Conservation (phyloP, 176 grass and related monocot genomes). For the Oryza nivara region DNA sequence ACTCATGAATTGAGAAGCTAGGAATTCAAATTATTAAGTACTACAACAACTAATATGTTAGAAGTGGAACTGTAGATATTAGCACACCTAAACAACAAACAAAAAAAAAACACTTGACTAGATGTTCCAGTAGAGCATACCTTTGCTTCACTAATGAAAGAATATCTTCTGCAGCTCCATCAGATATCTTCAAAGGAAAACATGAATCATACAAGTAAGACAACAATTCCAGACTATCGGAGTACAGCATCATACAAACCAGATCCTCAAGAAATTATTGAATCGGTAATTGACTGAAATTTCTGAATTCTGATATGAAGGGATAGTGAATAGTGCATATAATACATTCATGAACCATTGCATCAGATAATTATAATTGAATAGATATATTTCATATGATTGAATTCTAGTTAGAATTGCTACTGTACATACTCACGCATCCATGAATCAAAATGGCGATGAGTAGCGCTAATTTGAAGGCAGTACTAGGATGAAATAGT, state of each 20-base stretch:
- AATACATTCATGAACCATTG: constrained; percentile 38
- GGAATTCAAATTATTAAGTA: constrained; percentile 7
- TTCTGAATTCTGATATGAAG: constrained; percentile 16
- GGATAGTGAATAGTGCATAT: neutral
- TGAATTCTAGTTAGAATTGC: neutral
- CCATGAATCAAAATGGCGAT: neutral
- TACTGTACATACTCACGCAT: neutral
- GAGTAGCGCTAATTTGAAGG: neutral
- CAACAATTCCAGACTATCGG: constrained; percentile 20
- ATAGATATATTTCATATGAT: constrained; percentile 9
- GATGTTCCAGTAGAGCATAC: constrained; percentile 44
- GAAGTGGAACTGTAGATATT: constrained; percentile 31
- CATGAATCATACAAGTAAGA: constrained; percentile 32
- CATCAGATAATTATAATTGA: constrained; percentile 15
- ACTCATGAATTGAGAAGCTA: constrained; percentile 16
- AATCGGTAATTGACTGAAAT: constrained; percentile 1
- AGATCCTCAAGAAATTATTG: constrained; percentile 5
- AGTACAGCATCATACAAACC: constrained; percentile 28
- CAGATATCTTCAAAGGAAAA: constrained; percentile 73
- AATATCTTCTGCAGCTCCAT: constrained; percentile 77
- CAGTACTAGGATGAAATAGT: neutral
- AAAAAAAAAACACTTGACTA: constrained; percentile 18
- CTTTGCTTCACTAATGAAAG: constrained; percentile 88
- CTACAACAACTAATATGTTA: neutral
- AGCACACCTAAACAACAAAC: constrained; percentile 11